A percentile compares a stretch with the other conserved stretches of the same genome.
These are phyloP conservation scores for Pythium coloratum DNA, from an alignment of 352 stramenopile species.

Conservation along the genomic window DNA sequence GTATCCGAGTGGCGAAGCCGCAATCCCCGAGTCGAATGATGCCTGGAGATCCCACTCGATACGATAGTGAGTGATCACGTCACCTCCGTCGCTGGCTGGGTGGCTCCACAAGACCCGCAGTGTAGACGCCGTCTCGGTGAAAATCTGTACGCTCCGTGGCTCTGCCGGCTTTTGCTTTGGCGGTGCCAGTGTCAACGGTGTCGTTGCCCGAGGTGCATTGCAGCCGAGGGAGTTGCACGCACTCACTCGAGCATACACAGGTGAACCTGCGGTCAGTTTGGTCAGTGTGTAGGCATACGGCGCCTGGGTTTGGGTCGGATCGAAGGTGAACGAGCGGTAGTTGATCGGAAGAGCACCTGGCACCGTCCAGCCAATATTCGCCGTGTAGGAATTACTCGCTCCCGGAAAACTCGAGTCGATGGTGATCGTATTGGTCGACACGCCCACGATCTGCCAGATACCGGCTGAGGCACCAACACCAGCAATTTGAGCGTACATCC, in stretches of 20 bases:
- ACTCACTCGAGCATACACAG: constrained; percentile 89
- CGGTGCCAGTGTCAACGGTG: constrained; percentile 67
- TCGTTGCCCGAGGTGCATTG: constrained; percentile 74
- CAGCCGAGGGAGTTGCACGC: constrained; percentile 91
- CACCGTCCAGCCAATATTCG: constrained; percentile 61
- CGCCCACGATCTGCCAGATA: constrained; percentile 45
- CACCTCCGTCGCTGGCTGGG: constrained; percentile 89
- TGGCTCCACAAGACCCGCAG: constrained; percentile 89
- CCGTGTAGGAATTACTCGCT: constrained; percentile 36
- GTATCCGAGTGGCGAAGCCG: constrained; percentile 75
- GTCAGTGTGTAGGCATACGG: constrained; percentile 57
- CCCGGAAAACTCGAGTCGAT: constrained; percentile 47
- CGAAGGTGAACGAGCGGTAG: constrained; percentile 50
- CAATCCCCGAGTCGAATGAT: constrained; percentile 79
- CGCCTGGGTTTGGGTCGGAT: constrained; percentile 14
- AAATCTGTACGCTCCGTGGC: constrained; percentile 77
- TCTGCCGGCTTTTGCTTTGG: constrained; percentile 86
- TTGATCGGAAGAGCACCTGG: constrained; percentile 50
- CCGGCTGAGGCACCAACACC: constrained; percentile 36
- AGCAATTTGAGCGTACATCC: constrained; percentile 58
- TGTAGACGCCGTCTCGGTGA: constrained; percentile 69
- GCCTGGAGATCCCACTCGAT: constrained; percentile 92
- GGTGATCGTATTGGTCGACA: constrained; percentile 54
- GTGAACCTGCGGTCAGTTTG: constrained; percentile 64
- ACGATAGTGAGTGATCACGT: constrained; percentile 92